A percentile compares a stretch with the other conserved stretches of the same genome.
phyloP scores from a whole-genome alignment of 2,329 filamentous ascomycete genomes.

The Endocalyx cinctus region DNA sequence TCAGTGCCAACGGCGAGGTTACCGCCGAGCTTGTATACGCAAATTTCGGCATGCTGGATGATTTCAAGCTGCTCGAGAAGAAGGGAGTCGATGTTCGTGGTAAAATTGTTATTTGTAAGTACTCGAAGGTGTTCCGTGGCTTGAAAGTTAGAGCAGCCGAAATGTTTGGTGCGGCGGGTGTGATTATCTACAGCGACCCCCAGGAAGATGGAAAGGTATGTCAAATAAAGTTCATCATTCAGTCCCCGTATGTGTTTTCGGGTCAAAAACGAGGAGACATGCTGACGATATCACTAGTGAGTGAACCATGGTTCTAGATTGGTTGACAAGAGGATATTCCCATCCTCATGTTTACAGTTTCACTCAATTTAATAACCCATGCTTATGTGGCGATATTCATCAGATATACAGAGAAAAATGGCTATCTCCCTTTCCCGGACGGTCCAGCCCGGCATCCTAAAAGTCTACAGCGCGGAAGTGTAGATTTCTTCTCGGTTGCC shows the following conservation, averaged over 20 bases:
- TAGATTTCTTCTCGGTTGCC: constrained; percentile 53
- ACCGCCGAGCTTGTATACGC: constrained; percentile 64
- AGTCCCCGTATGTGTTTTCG: too few relatives aligned
- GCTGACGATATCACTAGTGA: too few relatives aligned
- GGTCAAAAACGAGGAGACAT: too few relatives aligned
- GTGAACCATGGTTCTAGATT: too few relatives aligned
- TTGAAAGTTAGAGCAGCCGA: constrained; percentile 69
- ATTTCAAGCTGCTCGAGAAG: constrained; percentile 57
- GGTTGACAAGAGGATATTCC: too few relatives aligned
- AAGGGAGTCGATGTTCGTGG: constrained; percentile 43
- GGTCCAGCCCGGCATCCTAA: constrained; percentile 67
- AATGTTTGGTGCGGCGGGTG: constrained; percentile 65
- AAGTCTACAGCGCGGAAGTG: constrained; percentile 66
- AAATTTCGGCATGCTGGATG: constrained; percentile 64
- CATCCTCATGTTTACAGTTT: too few relatives aligned
- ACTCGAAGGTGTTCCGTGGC: constrained; percentile 65
- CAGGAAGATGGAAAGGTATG: constrained; percentile 66
- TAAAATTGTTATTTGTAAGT: constrained; percentile 67
- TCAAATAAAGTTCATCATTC: too few relatives aligned
- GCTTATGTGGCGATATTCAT: too few relatives aligned
- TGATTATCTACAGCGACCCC: constrained; percentile 65
- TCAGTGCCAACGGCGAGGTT: constrained; percentile 67
- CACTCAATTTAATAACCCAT: too few relatives aligned
- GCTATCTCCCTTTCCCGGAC: constrained; percentile 60
- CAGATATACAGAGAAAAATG: constrained; percentile 62